A percentile compares a stretch with the other conserved stretches of the same genome.
Evolutionary conservation across 176 grass and related monocot species (phyloP).

Genomic region (Aegilops tauschii): DNA sequence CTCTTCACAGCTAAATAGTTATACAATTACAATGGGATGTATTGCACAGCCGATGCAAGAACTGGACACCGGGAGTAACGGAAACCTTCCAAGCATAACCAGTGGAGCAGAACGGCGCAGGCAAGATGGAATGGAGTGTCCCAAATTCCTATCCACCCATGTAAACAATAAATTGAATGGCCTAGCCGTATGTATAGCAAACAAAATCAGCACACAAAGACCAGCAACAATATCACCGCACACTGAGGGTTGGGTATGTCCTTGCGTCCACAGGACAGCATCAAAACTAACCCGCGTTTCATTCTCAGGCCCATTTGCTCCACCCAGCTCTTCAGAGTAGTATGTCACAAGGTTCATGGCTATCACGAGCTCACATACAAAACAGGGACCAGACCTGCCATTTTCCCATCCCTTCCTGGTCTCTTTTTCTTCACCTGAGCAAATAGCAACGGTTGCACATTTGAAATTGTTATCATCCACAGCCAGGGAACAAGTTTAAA

Average conservation of each 20-base stretch:
- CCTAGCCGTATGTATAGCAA: conserved; percentile 5
- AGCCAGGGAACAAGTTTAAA: conserved; percentile 5
- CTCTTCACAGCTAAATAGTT: background rate
- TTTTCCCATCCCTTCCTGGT: conserved; percentile 96
- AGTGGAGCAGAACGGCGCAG: background rate
- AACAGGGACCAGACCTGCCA: conserved; percentile 87
- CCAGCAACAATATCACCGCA: background rate
- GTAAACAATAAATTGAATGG: conserved; percentile 40
- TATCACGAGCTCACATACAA: conserved; percentile 85
- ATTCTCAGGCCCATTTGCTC: background rate
- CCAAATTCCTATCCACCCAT: background rate
- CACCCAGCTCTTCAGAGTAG: background rate
- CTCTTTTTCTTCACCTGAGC: conserved; percentile 97
- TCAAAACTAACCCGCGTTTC: background rate
- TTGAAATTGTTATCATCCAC: background rate
- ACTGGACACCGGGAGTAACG: background rate
- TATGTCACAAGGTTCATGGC: background rate
- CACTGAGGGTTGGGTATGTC: background rate
- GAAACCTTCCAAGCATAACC: background rate
- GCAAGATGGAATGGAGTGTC: background rate
- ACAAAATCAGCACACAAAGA: background rate
- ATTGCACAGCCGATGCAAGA: background rate
- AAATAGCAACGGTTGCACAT: background rate
- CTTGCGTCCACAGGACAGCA: background rate
- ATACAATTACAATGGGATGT: conserved; percentile 31